Evolutionary conservation across 2,329 filamentous ascomycete genomes (phyloP).

Genomic region (Diaporthe batatas): DNA sequence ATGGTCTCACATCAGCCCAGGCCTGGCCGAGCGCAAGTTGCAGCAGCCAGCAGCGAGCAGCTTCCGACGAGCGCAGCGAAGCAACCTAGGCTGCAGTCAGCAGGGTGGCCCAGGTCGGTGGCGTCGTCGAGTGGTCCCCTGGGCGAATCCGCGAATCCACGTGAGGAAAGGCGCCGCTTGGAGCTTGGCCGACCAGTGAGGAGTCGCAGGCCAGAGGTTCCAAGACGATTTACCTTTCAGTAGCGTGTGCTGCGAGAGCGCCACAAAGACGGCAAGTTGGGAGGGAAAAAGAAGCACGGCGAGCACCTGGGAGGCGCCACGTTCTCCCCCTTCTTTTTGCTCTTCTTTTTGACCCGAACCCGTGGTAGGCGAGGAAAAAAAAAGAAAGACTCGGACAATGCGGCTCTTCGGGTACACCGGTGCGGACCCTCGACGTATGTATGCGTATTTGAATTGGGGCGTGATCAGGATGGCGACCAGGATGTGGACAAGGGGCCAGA

Average conservation of each 20-base stretch:
- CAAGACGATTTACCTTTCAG: conserved; percentile 13
- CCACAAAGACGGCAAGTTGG: conserved; percentile 6
- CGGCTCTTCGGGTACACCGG: conserved; percentile 12
- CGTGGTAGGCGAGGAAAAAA: background rate
- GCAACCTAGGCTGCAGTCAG: conserved; percentile 33
- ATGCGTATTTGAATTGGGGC: background rate
- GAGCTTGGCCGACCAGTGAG: conserved; percentile 17
- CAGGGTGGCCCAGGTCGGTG: conserved; percentile 16
- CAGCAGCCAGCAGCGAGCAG: background rate
- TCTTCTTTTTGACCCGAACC: background rate
- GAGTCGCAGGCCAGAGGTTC: background rate
- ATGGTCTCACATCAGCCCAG: conserved; percentile 27
- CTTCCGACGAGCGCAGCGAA: conserved; percentile 6
- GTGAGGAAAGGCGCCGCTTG: conserved; percentile 26
- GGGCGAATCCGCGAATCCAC: conserved; percentile 23
- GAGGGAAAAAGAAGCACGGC: conserved; percentile 9
- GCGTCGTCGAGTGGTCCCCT: conserved; percentile 18
- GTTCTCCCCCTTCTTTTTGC: background rate
- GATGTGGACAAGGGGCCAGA: background rate
- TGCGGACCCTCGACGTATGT: conserved; percentile 9
- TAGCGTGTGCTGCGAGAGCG: conserved; percentile 1
- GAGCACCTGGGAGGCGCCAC: background rate
- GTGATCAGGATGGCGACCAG: background rate
- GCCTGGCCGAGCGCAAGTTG: background rate
- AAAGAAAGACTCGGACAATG: background rate